Conservation (phyloP, 192 early-diverging fungal genomes). For the Phlyctochytrium planicorne region DNA sequence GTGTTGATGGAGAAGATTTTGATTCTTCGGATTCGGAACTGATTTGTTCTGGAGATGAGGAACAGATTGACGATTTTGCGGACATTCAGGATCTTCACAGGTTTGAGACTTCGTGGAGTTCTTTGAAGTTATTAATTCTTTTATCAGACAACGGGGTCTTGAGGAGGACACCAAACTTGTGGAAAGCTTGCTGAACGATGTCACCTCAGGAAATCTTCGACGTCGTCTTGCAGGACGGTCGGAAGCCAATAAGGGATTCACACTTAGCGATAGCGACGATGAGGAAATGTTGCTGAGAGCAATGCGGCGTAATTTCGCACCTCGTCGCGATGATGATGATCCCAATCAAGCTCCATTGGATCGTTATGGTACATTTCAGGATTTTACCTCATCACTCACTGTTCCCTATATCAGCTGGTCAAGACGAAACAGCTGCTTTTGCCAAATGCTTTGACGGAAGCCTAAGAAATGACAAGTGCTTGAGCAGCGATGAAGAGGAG, state of each 20-base stretch:
- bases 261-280: constrained; percentile 34
- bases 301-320: constrained; percentile 16
- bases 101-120: constrained; percentile 10
- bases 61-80: constrained; percentile 30
- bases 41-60: constrained; percentile 26
- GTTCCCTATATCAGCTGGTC: constrained; percentile 13
- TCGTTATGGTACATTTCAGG: constrained; percentile 9
- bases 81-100: constrained; percentile 31
- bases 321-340: constrained; percentile 14
- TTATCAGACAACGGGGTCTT: constrained; percentile 25
- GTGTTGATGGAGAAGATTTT: constrained; percentile 30
- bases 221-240: constrained; percentile 26
- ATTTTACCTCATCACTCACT: not conserved
- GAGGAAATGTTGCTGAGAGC: constrained; percentile 23
- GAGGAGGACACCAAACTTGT: constrained; percentile 30
- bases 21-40: constrained; percentile 19
- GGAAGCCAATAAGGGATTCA: constrained; percentile 17
- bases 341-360: constrained; percentile 11
- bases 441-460: constrained; percentile 31
- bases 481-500: constrained; percentile 23
- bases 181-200: constrained; percentile 32
- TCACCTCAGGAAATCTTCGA: constrained; percentile 39
- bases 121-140: constrained; percentile 1
- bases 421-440: constrained; percentile 38
- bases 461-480: constrained; percentile 10